These are phyloP conservation scores for Coemansia sp. DNA, from an alignment of 192 early-diverging fungal genomes.

Conservation along the genomic window DNA sequence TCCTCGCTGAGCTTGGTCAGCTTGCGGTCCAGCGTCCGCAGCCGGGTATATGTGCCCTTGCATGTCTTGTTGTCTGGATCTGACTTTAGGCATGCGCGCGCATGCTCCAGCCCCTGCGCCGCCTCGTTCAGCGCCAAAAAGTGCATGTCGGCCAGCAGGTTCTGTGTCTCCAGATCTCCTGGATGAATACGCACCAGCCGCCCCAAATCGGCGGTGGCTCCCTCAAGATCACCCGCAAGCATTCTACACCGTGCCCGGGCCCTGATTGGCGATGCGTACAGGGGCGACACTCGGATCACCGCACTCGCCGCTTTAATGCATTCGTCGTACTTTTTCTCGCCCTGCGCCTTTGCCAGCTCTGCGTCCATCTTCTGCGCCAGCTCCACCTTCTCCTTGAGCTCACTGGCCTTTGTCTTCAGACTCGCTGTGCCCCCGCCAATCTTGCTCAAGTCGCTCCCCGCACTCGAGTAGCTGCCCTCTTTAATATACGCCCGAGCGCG, in stretches of 20 bases:
- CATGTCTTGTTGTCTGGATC: conserved; percentile 93
- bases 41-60: conserved; percentile 67
- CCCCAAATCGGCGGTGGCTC: conserved; percentile 78
- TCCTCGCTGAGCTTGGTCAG: conserved; percentile 62
- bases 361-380: conserved; percentile 46
- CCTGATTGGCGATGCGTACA: conserved; percentile 59
- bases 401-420: conserved; percentile 22
- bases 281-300: conserved; percentile 60
- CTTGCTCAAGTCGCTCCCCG: conserved; percentile 60
- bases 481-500: conserved; percentile 68
- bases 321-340: conserved; percentile 55
- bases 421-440: conserved; percentile 14
- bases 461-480: conserved; percentile 65
- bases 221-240: conserved; percentile 72
- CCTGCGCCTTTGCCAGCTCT: conserved; percentile 45
- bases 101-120: conserved; percentile 62
- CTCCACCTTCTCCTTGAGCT: conserved; percentile 43
- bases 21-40: conserved; percentile 77
- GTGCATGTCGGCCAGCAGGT: conserved; percentile 71
- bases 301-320: conserved; percentile 55
- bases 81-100: conserved; percentile 83
- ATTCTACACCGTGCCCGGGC: conserved; percentile 75
- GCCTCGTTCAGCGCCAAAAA: conserved; percentile 70
- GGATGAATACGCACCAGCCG: conserved; percentile 76
- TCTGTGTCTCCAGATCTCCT: conserved; percentile 60